phyloP scores from a whole-genome alignment of 169 alveolate species.

The Plasmodium inui region DNA sequence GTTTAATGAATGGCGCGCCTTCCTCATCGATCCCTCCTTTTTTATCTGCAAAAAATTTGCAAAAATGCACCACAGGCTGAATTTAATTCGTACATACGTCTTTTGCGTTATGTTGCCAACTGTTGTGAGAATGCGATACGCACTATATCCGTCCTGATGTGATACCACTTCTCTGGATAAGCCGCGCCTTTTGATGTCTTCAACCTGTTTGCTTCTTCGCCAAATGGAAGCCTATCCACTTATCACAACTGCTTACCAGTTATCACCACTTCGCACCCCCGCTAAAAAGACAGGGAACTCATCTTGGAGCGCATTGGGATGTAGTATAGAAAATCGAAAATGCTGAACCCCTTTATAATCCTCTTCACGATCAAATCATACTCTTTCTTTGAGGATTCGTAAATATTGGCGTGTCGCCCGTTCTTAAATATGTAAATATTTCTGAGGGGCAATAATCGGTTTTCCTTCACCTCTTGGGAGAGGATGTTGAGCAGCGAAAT shows the following conservation, averaged over 20 bases:
- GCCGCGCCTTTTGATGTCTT: not conserved
- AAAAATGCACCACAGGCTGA: not conserved
- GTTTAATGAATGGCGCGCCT: conserved; percentile 6
- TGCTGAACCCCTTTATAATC: conserved; percentile 58
- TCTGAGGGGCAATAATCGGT: conserved; percentile 24
- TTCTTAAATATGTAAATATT: conserved; percentile 69
- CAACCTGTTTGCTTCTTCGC: not conserved
- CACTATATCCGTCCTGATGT: not conserved
- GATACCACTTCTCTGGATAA: not conserved
- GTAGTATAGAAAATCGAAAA: conserved; percentile 52
- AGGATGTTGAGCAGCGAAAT: conserved; percentile 44
- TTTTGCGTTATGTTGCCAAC: not conserved
- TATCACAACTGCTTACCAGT: not conserved
- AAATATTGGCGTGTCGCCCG: conserved; percentile 63
- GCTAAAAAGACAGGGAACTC: conserved; percentile 25
- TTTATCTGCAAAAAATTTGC: conserved; percentile 6
- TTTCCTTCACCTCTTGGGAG: conserved; percentile 53
- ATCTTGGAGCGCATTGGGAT: conserved; percentile 55
- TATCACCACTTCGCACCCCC: not conserved
- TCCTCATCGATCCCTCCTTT: not conserved
- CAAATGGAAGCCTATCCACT: not conserved
- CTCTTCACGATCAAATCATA: conserved; percentile 41
- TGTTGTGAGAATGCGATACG: not conserved
- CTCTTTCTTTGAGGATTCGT: conserved; percentile 41
- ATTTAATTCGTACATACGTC: not conserved